phyloP scores from a whole-genome alignment of 805 yeast genomes.

The Yarrowia divulgata region DNA sequence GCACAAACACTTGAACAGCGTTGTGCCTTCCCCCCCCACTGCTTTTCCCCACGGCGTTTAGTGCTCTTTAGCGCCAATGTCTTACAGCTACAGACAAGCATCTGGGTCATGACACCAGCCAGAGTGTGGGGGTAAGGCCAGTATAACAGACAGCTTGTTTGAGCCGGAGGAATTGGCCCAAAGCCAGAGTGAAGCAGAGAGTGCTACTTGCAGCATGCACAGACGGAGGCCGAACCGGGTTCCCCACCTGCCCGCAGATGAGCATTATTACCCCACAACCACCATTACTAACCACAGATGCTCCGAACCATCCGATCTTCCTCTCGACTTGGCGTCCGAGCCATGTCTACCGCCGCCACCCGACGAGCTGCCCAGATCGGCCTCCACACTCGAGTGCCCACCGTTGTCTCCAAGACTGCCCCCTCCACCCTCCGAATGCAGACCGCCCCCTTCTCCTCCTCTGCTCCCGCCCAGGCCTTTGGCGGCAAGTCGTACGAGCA shows the following conservation, averaged over 20 bases:
- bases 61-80: background rate
- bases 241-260: conserved; percentile 16
- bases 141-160: too few species aligned
- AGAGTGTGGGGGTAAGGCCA: background rate
- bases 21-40: background rate
- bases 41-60: conserved; percentile 3
- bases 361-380: conserved; percentile 39
- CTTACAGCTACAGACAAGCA: background rate
- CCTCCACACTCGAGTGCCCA: conserved; percentile 33
- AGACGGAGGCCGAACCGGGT: background rate
- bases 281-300: conserved; percentile 23
- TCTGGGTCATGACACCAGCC: background rate
- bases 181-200: background rate
- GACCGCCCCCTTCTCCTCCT: conserved; percentile 21
- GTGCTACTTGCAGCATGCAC: background rate
- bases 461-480: conserved; percentile 28
- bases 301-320: conserved; percentile 34
- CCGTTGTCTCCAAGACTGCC: background rate
- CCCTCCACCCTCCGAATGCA: conserved; percentile 8
- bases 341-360: conserved; percentile 32
- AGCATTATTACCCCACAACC: too few species aligned
- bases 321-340: conserved; percentile 38
- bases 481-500: conserved; percentile 48
- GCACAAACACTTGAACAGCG: background rate
- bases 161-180: background rate